Evolutionary conservation across 352 stramenopile genomes (phyloP).

Genomic region (Phytophthora kernoviae): DNA sequence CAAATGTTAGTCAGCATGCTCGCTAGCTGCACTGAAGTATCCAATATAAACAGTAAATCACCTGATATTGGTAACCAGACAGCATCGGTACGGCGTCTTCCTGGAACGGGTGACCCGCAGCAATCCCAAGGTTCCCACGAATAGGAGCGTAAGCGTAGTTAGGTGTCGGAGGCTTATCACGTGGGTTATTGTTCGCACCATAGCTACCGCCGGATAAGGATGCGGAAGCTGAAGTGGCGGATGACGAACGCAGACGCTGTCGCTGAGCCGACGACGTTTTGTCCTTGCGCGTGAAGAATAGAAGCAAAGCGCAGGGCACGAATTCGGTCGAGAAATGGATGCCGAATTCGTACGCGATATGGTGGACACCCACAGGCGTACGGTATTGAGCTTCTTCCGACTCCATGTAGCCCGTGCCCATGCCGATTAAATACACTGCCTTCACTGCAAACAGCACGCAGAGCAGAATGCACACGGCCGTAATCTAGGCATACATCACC

Average conservation of each 20-base stretch:
- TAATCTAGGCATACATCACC: slow-evolving; percentile 53
- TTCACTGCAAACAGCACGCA: slow-evolving; percentile 74
- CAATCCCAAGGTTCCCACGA: slow-evolving; percentile 38
- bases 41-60: slow-evolving; percentile 7
- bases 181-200: slow-evolving; percentile 26
- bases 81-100: slow-evolving; percentile 60
- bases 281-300: slow-evolving; percentile 69
- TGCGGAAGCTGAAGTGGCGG: slow-evolving; percentile 30
- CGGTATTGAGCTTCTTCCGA: slow-evolving; percentile 70
- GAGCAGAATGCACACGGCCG: slow-evolving; percentile 70
- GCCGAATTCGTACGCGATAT: slow-evolving; percentile 75
- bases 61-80: slow-evolving; percentile 73
- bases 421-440: slow-evolving; percentile 72
- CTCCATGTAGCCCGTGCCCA: slow-evolving; percentile 62
- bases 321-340: slow-evolving; percentile 82
- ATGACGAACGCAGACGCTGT: slow-evolving; percentile 30
- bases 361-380: slow-evolving; percentile 62
- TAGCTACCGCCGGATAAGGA: slow-evolving; percentile 42
- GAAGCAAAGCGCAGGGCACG: slow-evolving; percentile 62
- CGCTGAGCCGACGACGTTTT: slow-evolving; percentile 27
- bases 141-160: slow-evolving; percentile 44
- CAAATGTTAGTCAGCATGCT: neutral
- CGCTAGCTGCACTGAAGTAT: neutral
- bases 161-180: slow-evolving; percentile 46
- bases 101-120: slow-evolving; percentile 37